Conservation (phyloP, 1,284 basidiomycete species). For the Malassezia slooffiae region DNA sequence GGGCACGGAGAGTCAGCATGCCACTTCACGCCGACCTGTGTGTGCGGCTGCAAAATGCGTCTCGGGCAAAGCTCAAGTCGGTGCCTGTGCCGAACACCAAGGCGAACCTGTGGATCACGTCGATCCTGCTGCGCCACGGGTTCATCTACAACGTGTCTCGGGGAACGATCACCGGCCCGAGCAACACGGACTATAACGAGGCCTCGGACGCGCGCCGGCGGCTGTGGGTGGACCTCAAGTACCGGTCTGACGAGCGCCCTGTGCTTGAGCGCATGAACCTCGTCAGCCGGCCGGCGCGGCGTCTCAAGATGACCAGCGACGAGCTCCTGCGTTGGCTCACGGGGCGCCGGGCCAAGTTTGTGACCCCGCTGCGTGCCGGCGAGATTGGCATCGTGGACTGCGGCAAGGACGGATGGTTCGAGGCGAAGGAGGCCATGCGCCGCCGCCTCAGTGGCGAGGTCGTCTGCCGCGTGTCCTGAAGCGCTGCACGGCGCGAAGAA, state of each 20-base stretch:
- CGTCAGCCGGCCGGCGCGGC: slow-evolving; percentile 63
- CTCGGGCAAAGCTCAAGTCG: slow-evolving; percentile 64
- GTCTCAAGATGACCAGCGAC: slow-evolving; percentile 60
- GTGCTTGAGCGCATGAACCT: slow-evolving; percentile 64
- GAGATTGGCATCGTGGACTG: slow-evolving; percentile 68
- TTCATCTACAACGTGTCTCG: slow-evolving; percentile 70
- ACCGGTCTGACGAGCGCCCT: slow-evolving; percentile 64
- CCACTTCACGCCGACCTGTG: slow-evolving; percentile 62
- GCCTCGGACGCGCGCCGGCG: slow-evolving; percentile 46
- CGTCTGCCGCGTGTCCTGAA: slow-evolving; percentile 45
- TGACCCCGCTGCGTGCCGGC: slow-evolving; percentile 65
- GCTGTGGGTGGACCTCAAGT: slow-evolving; percentile 83
- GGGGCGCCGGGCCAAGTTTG: slow-evolving; percentile 51
- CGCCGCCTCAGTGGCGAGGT: slow-evolving; percentile 47
- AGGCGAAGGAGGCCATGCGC: slow-evolving; percentile 48
- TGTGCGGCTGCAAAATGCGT: slow-evolving; percentile 73
- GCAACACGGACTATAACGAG: slow-evolving; percentile 55
- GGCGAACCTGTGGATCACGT: slow-evolving; percentile 69
- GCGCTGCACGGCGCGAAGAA: too few species aligned
- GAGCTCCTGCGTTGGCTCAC: slow-evolving; percentile 63
- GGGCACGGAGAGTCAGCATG: slow-evolving; percentile 20
- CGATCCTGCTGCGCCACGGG: slow-evolving; percentile 72
- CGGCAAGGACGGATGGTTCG: slow-evolving; percentile 52
- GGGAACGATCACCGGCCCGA: slow-evolving; percentile 60
- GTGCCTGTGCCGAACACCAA: slow-evolving; percentile 65